phyloP scores from a whole-genome alignment of 768 basidiomycete species.

The Suillus luteus region DNA sequence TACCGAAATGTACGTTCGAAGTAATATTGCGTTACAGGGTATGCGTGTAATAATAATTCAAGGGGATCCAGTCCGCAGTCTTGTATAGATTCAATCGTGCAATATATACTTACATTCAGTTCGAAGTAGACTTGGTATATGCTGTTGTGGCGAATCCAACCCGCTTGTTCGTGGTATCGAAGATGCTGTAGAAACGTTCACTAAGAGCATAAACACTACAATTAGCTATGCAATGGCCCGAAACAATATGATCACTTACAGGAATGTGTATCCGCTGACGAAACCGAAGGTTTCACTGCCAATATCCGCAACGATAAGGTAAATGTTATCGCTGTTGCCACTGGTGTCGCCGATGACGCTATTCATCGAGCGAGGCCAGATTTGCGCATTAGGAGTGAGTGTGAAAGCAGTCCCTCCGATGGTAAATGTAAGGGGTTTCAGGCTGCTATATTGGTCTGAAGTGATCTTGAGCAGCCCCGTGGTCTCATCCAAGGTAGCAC shows the following conservation, averaged over 20 bases:
- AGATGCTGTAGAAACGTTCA: constrained; percentile 40
- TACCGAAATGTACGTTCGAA: too few species aligned
- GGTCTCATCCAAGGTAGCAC: constrained; percentile 13
- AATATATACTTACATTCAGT: constrained; percentile 6
- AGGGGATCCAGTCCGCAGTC: not conserved
- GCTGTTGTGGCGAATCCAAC: constrained; percentile 40
- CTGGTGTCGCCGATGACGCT: constrained; percentile 26
- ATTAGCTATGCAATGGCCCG: constrained; percentile 7
- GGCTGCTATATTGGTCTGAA: constrained; percentile 11
- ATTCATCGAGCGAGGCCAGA: constrained; percentile 38
- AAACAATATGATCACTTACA: constrained; percentile 12
- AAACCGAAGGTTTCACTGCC: constrained; percentile 28
- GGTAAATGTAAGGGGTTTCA: constrained; percentile 13
- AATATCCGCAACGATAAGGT: constrained; percentile 21
- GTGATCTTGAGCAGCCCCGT: constrained; percentile 22
- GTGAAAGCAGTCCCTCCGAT: constrained; percentile 26
- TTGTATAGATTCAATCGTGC: not conserved
- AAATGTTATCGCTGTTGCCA: constrained; percentile 18
- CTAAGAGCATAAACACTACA: not conserved
- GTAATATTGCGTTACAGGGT: not conserved
- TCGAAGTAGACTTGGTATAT: constrained; percentile 24
- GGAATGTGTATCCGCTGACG: constrained; percentile 13
- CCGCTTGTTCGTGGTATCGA: constrained; percentile 32
- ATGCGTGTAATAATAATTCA: not conserved
- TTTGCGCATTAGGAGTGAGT: constrained; percentile 34